Conservation (phyloP, 306 rosid genomes). For the Cicer pinnatifidum region DNA sequence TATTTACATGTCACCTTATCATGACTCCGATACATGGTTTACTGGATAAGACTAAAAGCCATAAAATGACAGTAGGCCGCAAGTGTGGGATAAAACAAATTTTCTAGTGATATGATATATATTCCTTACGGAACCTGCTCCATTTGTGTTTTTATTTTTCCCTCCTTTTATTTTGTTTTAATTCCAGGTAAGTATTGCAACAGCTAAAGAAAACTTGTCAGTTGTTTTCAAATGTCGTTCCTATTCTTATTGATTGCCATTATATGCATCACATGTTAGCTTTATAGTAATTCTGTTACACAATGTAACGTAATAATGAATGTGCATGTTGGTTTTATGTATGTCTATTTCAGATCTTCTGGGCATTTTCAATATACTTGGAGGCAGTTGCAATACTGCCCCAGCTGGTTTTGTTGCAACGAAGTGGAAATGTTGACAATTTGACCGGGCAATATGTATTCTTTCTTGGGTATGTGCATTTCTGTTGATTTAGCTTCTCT, state of each 20-base stretch:
- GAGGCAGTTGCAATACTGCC: constrained; percentile 92
- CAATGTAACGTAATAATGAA: constrained; percentile 19
- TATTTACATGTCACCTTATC: background rate
- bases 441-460: constrained; percentile 89
- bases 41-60: constrained; percentile 26
- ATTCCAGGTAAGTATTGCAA: background rate
- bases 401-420: constrained; percentile 84
- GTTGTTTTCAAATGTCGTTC: background rate
- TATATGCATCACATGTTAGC: constrained; percentile 35
- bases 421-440: constrained; percentile 95
- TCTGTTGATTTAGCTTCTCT: constrained; percentile 9
- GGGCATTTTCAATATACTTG: constrained; percentile 97
- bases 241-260: background rate
- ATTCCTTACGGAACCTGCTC: constrained; percentile 1
- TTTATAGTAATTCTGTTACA: constrained; percentile 26
- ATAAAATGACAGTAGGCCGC: constrained; percentile 12
- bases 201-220: background rate
- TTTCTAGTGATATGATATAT: background rate
- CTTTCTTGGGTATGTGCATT: constrained; percentile 77
- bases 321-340: constrained; percentile 24
- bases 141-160: background rate
- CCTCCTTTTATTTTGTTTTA: background rate
- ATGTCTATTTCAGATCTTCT: constrained; percentile 61
- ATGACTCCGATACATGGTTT: constrained; percentile 3
- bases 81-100: background rate